These are phyloP conservation scores for Spinacia oleracea DNA, from an alignment of 179 eudicot species.

Conservation along the genomic window DNA sequence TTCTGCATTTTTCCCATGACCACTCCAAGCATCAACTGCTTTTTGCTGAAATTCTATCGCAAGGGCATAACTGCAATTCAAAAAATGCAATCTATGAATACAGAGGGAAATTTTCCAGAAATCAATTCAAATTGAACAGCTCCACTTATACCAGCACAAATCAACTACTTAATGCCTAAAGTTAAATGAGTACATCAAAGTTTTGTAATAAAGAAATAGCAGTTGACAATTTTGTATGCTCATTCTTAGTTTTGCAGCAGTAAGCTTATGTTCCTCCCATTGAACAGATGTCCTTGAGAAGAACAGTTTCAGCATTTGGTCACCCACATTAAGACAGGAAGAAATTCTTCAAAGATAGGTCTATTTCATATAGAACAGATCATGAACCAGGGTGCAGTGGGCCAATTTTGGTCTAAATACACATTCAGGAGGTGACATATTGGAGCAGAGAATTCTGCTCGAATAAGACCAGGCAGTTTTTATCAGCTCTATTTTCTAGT, in stretches of 20 bases:
- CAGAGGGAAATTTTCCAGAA: background rate
- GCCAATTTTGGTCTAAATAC: background rate
- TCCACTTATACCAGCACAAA: background rate
- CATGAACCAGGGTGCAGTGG: background rate
- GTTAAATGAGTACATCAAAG: background rate
- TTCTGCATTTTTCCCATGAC: constrained; percentile 64
- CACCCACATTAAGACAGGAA: background rate
- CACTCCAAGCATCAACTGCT: constrained; percentile 72
- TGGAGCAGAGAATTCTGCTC: background rate
- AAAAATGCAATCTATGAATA: constrained; percentile 9
- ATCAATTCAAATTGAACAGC: background rate
- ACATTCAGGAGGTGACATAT: background rate
- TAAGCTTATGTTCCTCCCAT: background rate
- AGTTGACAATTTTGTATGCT: background rate
- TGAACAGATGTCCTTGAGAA: background rate
- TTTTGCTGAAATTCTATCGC: constrained; percentile 85
- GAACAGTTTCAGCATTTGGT: background rate
- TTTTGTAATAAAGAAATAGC: background rate
- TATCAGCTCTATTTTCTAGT: background rate
- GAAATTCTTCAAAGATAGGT: background rate
- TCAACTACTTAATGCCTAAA: background rate
- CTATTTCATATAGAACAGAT: too few relatives aligned
- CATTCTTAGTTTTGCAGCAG: background rate
- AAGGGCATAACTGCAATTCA: constrained; percentile 60
- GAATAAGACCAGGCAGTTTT: background rate